phyloP scores from a whole-genome alignment of 768 basidiomycete species.

The Tremella fuciformis region DNA sequence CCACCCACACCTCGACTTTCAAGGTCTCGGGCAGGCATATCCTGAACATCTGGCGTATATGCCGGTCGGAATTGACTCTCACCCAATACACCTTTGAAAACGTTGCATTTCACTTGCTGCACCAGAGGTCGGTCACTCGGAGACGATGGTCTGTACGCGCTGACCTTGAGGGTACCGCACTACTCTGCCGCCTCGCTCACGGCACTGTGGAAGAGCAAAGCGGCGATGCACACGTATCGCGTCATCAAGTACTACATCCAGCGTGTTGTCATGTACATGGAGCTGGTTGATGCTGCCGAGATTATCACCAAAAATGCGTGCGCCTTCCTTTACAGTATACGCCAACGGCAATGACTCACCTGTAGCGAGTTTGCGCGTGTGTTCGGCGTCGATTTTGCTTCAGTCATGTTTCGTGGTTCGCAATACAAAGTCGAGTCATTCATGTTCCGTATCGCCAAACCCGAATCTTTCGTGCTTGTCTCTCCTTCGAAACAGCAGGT shows the following conservation, averaged over 20 bases:
- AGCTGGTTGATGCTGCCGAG: constrained; percentile 77
- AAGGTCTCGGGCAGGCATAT: constrained; percentile 84
- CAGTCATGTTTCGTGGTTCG: constrained; percentile 88
- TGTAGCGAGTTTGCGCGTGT: constrained; percentile 91
- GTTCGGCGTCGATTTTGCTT: constrained; percentile 95
- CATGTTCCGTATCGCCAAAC: constrained; percentile 95
- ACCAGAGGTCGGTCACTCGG: constrained; percentile 60
- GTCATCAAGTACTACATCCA: constrained; percentile 65
- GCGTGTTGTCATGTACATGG: constrained; percentile 67
- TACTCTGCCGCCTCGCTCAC: constrained; percentile 65
- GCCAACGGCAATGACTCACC: not conserved
- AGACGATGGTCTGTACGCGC: not conserved
- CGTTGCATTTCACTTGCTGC: constrained; percentile 75
- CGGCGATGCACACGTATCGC: constrained; percentile 59
- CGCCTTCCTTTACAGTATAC: constrained; percentile 37
- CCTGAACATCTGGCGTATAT: constrained; percentile 86
- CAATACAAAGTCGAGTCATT: constrained; percentile 99
- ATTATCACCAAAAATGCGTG: constrained; percentile 86
- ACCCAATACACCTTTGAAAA: constrained; percentile 85
- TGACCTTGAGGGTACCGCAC: constrained; percentile 64
- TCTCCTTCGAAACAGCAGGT: constrained; percentile 89
- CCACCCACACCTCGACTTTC: constrained; percentile 73
- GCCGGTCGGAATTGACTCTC: constrained; percentile 77
- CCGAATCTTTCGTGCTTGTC: constrained; percentile 83
- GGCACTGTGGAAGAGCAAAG: constrained; percentile 64